Evolutionary conservation across 2,329 filamentous ascomycete species (phyloP).

Genomic region (Hymenoscyphus scutula): DNA sequence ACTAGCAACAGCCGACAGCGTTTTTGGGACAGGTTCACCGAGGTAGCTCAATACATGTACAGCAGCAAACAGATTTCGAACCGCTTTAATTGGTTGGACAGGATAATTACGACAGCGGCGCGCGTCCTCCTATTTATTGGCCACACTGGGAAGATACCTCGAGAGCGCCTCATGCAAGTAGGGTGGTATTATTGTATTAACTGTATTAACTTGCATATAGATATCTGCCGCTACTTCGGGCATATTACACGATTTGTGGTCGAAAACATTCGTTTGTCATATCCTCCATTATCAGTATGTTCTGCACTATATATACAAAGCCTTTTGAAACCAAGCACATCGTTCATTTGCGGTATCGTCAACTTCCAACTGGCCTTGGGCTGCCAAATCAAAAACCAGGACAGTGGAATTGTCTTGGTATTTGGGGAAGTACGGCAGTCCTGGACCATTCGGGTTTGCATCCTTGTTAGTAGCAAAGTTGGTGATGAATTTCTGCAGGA

Average conservation of each 20-base stretch:
- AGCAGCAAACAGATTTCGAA: too few species aligned
- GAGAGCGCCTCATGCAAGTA: too few species aligned
- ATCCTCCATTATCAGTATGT: background rate
- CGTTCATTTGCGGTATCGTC: constrained; percentile 34
- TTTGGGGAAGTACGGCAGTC: constrained; percentile 24
- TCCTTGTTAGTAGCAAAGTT: constrained; percentile 32
- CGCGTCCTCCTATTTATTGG: too few species aligned
- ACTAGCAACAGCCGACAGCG: too few species aligned
- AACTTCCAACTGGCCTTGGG: constrained; percentile 17
- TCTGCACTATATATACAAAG: constrained; percentile 13
- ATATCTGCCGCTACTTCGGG: background rate
- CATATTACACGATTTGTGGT: background rate
- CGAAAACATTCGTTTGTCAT: background rate
- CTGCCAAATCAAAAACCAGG: constrained; percentile 18
- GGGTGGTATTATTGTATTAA: too few species aligned
- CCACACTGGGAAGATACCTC: too few species aligned
- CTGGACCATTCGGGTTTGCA: constrained; percentile 31
- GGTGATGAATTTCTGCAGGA: constrained; percentile 40
- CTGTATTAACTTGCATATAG: background rate
- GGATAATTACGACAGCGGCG: too few species aligned
- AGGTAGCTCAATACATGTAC: too few species aligned
- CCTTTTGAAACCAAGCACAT: constrained; percentile 38
- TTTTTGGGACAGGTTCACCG: too few species aligned
- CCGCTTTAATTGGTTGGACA: too few species aligned
- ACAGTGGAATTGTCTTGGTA: constrained; percentile 25